Evolutionary conservation across 192 early-diverging fungal species (phyloP).

Genomic region (Entrophospora sp.): DNA sequence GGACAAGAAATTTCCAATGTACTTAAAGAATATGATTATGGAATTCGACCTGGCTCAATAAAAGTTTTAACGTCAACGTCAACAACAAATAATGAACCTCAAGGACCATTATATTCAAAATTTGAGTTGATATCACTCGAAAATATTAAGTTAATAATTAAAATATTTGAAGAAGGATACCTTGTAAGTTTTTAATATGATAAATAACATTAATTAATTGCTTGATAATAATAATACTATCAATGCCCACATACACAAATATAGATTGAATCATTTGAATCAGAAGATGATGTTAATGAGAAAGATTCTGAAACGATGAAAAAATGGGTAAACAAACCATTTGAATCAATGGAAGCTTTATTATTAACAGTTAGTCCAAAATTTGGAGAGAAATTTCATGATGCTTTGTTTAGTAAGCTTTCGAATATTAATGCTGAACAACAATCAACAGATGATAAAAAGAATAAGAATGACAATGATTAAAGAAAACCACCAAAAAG

Average conservation of each 20-base stretch:
- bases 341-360: conserved; percentile 35
- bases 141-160: conserved; percentile 8
- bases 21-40: conserved; percentile 14
- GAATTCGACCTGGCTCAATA: conserved; percentile 5
- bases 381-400: conserved; percentile 29
- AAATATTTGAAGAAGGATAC: background rate
- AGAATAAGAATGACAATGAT: too few species aligned
- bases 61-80: background rate
- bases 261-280: background rate
- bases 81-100: background rate
- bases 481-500: too few species aligned
- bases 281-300: background rate
- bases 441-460: too few species aligned
- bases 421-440: conserved; percentile 16
- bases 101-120: too few species aligned
- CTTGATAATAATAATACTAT: too few species aligned
- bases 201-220: background rate
- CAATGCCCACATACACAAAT: too few species aligned
- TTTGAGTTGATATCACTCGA: conserved; percentile 4
- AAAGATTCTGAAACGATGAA: conserved; percentile 8
- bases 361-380: conserved; percentile 26
- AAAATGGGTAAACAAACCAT: conserved; percentile 17
- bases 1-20: background rate
- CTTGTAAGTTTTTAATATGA: background rate
- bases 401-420: conserved; percentile 26